phyloP scores from a whole-genome alignment of 2,329 filamentous ascomycete species.

The Alternaria sp. region DNA sequence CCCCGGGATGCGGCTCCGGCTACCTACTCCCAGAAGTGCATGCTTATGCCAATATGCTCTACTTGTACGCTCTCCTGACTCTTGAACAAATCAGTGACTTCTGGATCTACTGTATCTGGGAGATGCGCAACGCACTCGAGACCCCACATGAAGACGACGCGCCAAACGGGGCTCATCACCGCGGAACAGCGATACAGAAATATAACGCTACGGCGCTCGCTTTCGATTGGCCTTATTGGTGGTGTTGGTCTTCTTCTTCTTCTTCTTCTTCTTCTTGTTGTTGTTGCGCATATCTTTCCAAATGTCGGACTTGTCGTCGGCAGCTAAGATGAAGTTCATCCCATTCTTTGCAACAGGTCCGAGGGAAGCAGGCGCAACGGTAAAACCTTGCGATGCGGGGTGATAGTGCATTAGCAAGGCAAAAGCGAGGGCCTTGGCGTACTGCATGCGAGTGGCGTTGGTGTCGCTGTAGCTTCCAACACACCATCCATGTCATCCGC shows the following conservation, averaged over 20 bases:
- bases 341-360: conserved; percentile 22
- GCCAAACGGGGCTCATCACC: background rate
- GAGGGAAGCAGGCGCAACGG: conserved; percentile 20
- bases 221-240: conserved; percentile 13
- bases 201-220: background rate
- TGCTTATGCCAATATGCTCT: conserved; percentile 10
- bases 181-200: conserved; percentile 2
- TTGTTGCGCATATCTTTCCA: background rate
- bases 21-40: conserved; percentile 9
- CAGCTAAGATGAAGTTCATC: conserved; percentile 27
- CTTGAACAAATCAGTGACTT: background rate
- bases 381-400: conserved; percentile 30
- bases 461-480: conserved; percentile 5
- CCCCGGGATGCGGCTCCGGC: background rate
- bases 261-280: background rate
- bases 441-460: conserved; percentile 24
- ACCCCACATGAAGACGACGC: background rate
- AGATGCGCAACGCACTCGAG: conserved; percentile 7
- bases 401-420: conserved; percentile 38
- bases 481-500: conserved; percentile 1
- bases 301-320: conserved; percentile 15
- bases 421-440: conserved; percentile 29
- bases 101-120: conserved; percentile 11
- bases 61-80: conserved; percentile 12
- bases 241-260: background rate